Evolutionary conservation across 2,329 filamentous ascomycete species (phyloP).

Genomic region (Cercospora zeae-maydis): DNA sequence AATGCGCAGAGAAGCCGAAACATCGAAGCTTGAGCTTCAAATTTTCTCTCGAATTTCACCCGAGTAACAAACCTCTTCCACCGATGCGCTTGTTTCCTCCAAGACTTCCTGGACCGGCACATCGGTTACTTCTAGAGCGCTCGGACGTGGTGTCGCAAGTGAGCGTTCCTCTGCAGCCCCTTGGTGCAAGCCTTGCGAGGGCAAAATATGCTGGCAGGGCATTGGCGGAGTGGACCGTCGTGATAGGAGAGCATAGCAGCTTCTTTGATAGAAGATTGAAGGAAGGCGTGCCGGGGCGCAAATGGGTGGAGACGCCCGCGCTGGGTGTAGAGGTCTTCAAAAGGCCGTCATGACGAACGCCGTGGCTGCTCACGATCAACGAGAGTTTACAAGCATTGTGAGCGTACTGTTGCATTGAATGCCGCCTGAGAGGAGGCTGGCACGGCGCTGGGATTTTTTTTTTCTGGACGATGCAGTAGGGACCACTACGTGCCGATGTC

Average conservation of each 20-base stretch:
- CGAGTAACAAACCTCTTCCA: constrained; percentile 53
- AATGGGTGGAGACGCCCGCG: constrained; percentile 66
- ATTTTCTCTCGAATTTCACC: constrained; percentile 67
- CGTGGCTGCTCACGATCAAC: neutral
- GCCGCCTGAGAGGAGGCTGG: neutral
- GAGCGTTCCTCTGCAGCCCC: constrained; percentile 33
- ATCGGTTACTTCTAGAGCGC: constrained; percentile 55
- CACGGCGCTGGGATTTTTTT: constrained; percentile 1
- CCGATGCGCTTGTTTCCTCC: constrained; percentile 64
- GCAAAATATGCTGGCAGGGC: constrained; percentile 66
- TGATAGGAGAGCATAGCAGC: constrained; percentile 74
- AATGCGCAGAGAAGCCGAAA: constrained; percentile 19
- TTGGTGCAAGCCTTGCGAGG: constrained; percentile 37
- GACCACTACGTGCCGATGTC: neutral
- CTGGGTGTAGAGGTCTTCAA: constrained; percentile 62
- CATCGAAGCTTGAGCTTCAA: constrained; percentile 65
- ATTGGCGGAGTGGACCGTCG: constrained; percentile 72
- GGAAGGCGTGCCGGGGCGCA: constrained; percentile 65
- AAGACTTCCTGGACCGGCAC: constrained; percentile 66
- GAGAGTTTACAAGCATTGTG: constrained; percentile 4
- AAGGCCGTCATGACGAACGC: constrained; percentile 20
- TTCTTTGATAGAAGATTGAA: constrained; percentile 73
- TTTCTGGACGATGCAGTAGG: neutral
- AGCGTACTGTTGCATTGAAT: constrained; percentile 4
- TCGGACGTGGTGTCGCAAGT: constrained; percentile 13